Evolutionary conservation across 2,329 filamentous ascomycete genomes (phyloP), one percentile per base, ranked within the genome.

Genomic region (Pseudogymnoascus sp.): DNA sequence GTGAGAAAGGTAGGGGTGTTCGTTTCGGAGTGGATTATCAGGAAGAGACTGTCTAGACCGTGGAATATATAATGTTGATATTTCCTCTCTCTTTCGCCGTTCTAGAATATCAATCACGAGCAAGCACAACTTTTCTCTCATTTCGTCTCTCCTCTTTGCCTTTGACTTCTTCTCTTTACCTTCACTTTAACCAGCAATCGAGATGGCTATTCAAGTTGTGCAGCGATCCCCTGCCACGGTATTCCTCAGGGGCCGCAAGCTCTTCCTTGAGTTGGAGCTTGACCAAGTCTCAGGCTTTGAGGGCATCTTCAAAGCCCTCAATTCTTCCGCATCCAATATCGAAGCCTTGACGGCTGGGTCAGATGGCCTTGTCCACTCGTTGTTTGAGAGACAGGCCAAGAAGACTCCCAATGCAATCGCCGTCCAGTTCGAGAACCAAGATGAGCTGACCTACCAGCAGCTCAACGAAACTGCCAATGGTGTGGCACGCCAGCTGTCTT

Each of bases 391-490:
- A 56, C 46, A 56, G 31, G 46, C 25, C 28, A 18, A 34, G n/a
- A 56, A 34, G 5, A 56, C 50, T 21, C 28, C 50, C 8, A 34
- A 56, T 5, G 28, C 50, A 10, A 56, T 56, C 5, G 25, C 50
- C 4, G 50, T 56, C 34, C 50, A 56, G 11, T 56, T 56, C n/a
- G 50, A 56, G 25, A 56, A 56, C 16, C 50, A 56, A 56, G 50
- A 56, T 18, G 50, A 56, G 50, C 3, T 56, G 28, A 60, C 59
- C 59, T 60, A 60, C 11, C 34, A 23, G 10, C 34, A 60, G 6
- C 59, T 60, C 18, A 60, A 60, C 6, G 18, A 60, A 28, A n/a
- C 21, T 25, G 59, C 59, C 34, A 60, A 60, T 60, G 34, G 59
- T 6, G 25, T 60, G 10, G 59, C 59, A 16, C 59, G 50, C 5